Base-by-base conservation (phyloP, 352 stramenopile species). In the Pythium insidiosum region DNA sequence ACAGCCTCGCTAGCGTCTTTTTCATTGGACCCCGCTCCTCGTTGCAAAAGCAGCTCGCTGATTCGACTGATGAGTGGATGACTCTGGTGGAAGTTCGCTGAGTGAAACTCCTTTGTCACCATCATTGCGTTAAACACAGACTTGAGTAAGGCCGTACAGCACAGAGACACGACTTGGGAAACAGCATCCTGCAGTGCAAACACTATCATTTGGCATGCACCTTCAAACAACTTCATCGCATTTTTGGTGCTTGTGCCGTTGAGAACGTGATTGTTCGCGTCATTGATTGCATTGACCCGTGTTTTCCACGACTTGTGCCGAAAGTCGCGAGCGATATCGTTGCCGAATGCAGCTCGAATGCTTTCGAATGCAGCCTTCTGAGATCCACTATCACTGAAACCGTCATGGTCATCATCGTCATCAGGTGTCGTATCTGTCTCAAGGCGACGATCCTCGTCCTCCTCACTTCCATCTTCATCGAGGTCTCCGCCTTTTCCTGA, bases 1-100 rank as follows among this genome's bases (percentile, higher is more conserved):
- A 89, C 73, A 0, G 76, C 76, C 43, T 92, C 76, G 16, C 76
- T 88, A 1, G 79, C 57, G 22, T 92, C 79, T 61, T 86, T 88
- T 43, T 92, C 72, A 42, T 88, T 88, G 6, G 72, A 82, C 1
- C 61, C 68, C 0, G 76, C 72, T 5, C 70, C 79, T 23, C 79
- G 63, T 0, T 49, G 48, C 19, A 89, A 43, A 3, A 89, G 39
- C 5, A 63, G 39, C 15, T 59, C 65, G 1, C 66, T 47, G 18
- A 91, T 77, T 18, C 67, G 59, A 12, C 59, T 58, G 38, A 89
- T 67, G 1, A 52, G 37, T 0, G 73, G 74, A 4, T 68, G 70
- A 9, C 66, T 54, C 0, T 67, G 34, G 30, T 88, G 79, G 37
- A 88, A 91, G 22, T 61, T 50, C 10, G 31, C 24, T 0, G 67